phyloP scores from a whole-genome alignment of 495 filamentous ascomycete species.

The Podospora fimiseda region DNA sequence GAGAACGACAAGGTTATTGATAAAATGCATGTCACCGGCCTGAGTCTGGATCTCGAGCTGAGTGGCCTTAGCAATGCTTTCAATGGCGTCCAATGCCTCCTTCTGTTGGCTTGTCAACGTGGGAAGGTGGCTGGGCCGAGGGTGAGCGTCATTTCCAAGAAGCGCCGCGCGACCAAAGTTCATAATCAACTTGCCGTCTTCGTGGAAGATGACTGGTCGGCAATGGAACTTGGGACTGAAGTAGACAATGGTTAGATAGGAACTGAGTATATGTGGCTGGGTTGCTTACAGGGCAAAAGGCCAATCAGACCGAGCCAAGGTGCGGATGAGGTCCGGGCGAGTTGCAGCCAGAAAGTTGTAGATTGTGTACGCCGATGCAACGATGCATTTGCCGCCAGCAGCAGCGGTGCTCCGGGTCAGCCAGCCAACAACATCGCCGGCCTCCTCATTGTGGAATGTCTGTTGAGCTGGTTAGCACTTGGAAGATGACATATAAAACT shows the following conservation, averaged over 20 bases:
- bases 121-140: conserved; percentile 48
- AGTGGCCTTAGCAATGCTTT: conserved; percentile 52
- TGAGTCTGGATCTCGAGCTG: conserved; percentile 47
- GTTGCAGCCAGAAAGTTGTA: conserved; percentile 60
- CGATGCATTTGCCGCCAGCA: conserved; percentile 52
- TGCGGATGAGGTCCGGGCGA: conserved; percentile 57
- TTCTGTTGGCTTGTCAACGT: conserved; percentile 49
- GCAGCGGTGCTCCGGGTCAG: conserved; percentile 50
- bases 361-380: conserved; percentile 54
- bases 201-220: conserved; percentile 53
- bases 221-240: conserved; percentile 45
- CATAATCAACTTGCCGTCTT: conserved; percentile 48
- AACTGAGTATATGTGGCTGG: no score
- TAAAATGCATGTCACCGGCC: conserved; percentile 65
- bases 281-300: conserved; percentile 53
- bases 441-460: conserved; percentile 70
- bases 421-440: conserved; percentile 61
- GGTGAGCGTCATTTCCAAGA: conserved; percentile 50
- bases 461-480: conserved; percentile 27
- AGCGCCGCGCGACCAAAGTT: conserved; percentile 56
- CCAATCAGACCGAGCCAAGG: conserved; percentile 53
- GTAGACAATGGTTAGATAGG: no score
- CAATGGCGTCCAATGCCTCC: conserved; percentile 58
- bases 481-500: no score
- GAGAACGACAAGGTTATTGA: conserved; percentile 67